phyloP scores from a whole-genome alignment of 257 asterid genomes.

The Catharanthus roseus region DNA sequence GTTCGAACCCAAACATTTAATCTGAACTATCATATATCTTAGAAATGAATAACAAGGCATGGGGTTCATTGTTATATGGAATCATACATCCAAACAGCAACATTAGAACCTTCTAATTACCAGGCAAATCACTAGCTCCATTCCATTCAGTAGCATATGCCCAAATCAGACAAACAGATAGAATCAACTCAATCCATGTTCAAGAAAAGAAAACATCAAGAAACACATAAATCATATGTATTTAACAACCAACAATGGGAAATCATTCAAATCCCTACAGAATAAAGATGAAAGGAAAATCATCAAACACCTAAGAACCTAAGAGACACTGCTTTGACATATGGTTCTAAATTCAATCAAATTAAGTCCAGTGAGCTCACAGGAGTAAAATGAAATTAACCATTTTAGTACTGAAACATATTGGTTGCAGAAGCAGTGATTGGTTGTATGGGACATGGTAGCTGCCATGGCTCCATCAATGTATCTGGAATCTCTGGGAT shows the following conservation, averaged over 20 bases:
- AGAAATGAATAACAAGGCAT: too few species aligned
- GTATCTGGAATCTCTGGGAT: constrained; percentile 64
- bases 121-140: too few species aligned
- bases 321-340: background rate
- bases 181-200: background rate
- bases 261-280: background rate
- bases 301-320: background rate
- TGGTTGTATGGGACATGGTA: constrained; percentile 62
- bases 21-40: too few species aligned
- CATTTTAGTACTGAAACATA: constrained; percentile 40
- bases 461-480: constrained; percentile 79
- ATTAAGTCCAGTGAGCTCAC: too few species aligned
- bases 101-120: too few species aligned
- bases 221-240: too few species aligned
- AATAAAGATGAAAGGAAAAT: background rate
- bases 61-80: too few species aligned
- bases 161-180: too few species aligned
- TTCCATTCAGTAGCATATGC: too few species aligned
- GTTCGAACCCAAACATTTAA: too few species aligned
- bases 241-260: background rate
- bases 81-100: too few species aligned
- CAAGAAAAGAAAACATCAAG: background rate
- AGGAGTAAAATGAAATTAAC: background rate
- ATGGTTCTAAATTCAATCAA: too few species aligned
- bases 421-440: constrained; percentile 55